phyloP scores from a whole-genome alignment of 176 grass and related monocot genomes.

The Aegilops sharonensis region DNA sequence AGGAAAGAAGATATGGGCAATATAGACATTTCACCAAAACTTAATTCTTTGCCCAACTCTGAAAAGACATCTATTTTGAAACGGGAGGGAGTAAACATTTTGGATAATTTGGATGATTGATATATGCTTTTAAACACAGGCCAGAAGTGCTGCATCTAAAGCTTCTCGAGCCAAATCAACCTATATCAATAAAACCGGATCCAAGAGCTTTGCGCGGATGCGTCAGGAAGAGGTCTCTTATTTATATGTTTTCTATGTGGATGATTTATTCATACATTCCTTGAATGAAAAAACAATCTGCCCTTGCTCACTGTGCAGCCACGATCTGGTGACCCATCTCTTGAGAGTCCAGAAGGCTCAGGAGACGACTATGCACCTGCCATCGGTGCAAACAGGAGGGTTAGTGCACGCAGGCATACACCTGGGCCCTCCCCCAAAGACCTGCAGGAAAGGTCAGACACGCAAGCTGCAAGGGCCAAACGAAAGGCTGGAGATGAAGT shows the following conservation, averaged over 20 bases:
- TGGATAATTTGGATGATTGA: neutral
- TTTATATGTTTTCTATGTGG: slow-evolving; percentile 1
- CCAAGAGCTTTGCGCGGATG: slow-evolving; percentile 44
- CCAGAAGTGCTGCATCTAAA: slow-evolving; percentile 10
- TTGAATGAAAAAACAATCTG: neutral
- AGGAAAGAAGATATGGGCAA: neutral
- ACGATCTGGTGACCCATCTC: slow-evolving; percentile 5
- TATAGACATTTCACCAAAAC: neutral
- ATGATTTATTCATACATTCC: neutral
- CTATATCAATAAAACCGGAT: slow-evolving; percentile 27
- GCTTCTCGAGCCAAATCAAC: slow-evolving; percentile 14
- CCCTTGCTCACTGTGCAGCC: neutral
- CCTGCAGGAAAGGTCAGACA: neutral
- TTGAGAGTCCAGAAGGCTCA: neutral
- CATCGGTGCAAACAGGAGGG: neutral
- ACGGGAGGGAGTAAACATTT: neutral
- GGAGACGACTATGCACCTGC: neutral
- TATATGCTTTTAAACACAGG: slow-evolving; percentile 10
- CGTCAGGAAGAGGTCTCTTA: slow-evolving; percentile 40
- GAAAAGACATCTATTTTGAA: neutral
- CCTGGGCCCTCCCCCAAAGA: neutral
- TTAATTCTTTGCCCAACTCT: neutral
- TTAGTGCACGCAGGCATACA: neutral
- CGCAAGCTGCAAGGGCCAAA: neutral
- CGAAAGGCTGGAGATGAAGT: slow-evolving; percentile 9